Conservation (phyloP, 1,284 basidiomycete genomes). For the Pyrrhoderma lamaoense region DNA sequence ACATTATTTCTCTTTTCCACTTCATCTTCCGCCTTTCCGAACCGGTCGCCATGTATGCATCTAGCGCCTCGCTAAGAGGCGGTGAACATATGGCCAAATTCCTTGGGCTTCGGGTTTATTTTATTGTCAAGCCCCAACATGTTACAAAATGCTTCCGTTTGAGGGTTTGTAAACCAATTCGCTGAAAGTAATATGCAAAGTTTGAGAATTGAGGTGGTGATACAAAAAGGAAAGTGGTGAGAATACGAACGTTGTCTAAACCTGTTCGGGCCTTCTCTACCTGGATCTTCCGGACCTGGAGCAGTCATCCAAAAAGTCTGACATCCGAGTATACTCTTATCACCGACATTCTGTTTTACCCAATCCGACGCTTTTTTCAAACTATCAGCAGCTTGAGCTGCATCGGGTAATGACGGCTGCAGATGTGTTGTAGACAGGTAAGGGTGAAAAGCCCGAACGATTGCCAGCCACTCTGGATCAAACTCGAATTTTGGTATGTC, state of each 20-base stretch:
- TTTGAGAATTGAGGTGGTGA: conserved; percentile 16
- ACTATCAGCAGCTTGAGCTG: conserved; percentile 45
- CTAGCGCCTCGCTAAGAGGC: neutral
- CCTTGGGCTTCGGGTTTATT: conserved; percentile 43
- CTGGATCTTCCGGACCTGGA: conserved; percentile 40
- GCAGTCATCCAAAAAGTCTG: conserved; percentile 76
- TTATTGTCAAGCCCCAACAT: conserved; percentile 79
- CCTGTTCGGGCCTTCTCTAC: conserved; percentile 31
- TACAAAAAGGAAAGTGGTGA: neutral
- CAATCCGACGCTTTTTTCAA: conserved; percentile 61
- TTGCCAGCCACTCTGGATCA: conserved; percentile 92
- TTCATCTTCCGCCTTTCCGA: too few species aligned
- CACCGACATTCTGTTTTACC: conserved; percentile 50
- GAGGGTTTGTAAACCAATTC: conserved; percentile 81
- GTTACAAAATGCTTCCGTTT: conserved; percentile 81
- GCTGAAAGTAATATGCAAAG: conserved; percentile 34
- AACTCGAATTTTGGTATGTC: conserved; percentile 44
- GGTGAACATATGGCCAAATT: neutral
- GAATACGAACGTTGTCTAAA: conserved; percentile 44
- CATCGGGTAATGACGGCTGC: conserved; percentile 54
- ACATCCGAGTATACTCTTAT: conserved; percentile 42
- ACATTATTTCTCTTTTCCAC: too few species aligned
- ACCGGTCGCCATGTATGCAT: too few species aligned
- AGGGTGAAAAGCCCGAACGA: conserved; percentile 80
- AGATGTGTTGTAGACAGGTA: conserved; percentile 54